Evolutionary conservation across 768 basidiomycete species (phyloP), one percentile per base, ranked within the genome.

Genomic region (Hirschioporus abietinus): DNA sequence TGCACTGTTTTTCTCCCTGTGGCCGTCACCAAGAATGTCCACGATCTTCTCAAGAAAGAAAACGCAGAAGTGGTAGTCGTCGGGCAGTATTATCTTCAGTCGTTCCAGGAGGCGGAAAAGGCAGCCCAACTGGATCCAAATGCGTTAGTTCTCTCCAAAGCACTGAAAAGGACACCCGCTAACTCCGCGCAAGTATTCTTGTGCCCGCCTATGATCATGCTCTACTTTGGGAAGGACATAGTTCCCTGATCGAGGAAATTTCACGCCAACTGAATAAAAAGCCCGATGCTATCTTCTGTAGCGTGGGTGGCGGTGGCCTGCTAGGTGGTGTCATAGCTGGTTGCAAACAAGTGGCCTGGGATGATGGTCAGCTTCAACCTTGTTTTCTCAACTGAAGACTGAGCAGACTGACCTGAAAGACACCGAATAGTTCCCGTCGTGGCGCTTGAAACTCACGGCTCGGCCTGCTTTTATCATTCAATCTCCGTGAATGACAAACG

Each of bases 281-380:
- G 70, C 90, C 91, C 7, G 84, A 88, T 66, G 90, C 89, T 0
- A 86, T 93, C 58, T 86, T 92, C 67, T 92, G 91, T 72, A 87
- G 87, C 64, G 89, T 92, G 15, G 92, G 92, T 42, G 91, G 91
- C 0, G 91, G 82, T 0, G 90, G 91, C 0, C 76, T 93, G 0
- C 75, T 90, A 2, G 89, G 87, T 10, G 92, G 92, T 0, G 76
- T 92, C 60, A 84, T 91, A 35, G 75, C 80, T 5, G 91, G 91
- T n/a, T 91, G 89, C 70, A 80, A 80, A 63, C 73, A 72, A 1
- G 81, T 84, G 1, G 85, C 83, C 23, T 93, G 92, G 91, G 85
- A 88, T 52, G 82, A 88, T 60, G 87, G 91, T 91, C 68, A 69
- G 83, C 67, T 26, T 57, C 12, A 60, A 70, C 30, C 10, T 18